Conservation (phyloP, 441 rosid species). For the Euphorbia schlechtendalii region DNA sequence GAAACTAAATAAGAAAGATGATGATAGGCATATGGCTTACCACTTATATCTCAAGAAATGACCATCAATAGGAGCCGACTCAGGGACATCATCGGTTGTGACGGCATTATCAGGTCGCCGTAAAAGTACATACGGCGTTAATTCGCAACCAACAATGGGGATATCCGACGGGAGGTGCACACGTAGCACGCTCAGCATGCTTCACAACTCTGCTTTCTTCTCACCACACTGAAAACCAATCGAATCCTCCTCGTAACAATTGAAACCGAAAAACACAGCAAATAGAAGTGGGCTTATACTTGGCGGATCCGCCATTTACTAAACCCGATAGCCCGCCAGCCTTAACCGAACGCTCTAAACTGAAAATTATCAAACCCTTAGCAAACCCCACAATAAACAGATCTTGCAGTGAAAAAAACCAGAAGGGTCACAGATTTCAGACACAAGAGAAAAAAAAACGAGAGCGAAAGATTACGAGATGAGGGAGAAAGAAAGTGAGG, state of each 20-base stretch:
- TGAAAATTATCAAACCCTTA: constrained; percentile 38
- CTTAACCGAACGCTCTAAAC: constrained; percentile 31
- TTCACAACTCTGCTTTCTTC: constrained; percentile 37
- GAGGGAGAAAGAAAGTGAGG: too few species aligned
- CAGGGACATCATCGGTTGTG: constrained; percentile 78
- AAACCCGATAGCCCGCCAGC: constrained; percentile 52
- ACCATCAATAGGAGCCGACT: constrained; percentile 80
- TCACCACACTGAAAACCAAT: constrained; percentile 30
- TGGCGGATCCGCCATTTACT: constrained; percentile 93
- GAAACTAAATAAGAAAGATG: too few species aligned
- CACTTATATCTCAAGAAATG: constrained; percentile 91
- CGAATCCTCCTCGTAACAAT: constrained; percentile 17
- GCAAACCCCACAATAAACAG: constrained; percentile 7
- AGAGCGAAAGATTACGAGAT: too few species aligned
- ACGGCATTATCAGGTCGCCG: constrained; percentile 69
- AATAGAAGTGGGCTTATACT: constrained; percentile 34
- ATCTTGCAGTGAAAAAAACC: constrained; percentile 6
- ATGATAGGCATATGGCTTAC: too few species aligned
- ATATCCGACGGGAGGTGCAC: constrained; percentile 96
- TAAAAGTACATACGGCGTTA: constrained; percentile 85
- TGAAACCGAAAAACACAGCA: constrained; percentile 2
- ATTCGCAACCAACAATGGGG: constrained; percentile 97
- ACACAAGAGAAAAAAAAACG: too few species aligned
- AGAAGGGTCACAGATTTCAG: not conserved
- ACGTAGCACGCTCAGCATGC: constrained; percentile 98